Evolutionary conservation across 345 rosid genomes (phyloP).

Genomic region (Eucalyptus leucophloia): DNA sequence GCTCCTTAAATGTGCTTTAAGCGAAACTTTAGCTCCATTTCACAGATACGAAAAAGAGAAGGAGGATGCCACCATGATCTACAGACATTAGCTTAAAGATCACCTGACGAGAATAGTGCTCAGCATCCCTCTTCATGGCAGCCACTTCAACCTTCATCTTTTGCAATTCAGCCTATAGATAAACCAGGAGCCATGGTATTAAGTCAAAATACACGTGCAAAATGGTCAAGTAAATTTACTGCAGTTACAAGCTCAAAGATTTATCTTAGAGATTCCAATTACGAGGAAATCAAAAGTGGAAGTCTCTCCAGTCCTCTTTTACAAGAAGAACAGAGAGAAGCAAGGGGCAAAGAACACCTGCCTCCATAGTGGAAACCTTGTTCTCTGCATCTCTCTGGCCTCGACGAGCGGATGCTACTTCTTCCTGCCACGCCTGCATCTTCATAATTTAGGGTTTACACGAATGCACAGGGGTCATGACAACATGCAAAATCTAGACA

Average conservation of each 20-base stretch:
- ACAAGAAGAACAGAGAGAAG: neutral
- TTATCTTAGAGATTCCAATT: neutral
- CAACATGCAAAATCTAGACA: neutral
- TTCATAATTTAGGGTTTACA: neutral
- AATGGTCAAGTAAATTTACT: neutral
- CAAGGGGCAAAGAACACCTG: slow-evolving; percentile 11
- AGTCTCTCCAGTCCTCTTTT: neutral
- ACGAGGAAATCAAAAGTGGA: neutral
- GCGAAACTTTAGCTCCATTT: neutral
- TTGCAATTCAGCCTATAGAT: slow-evolving; percentile 77
- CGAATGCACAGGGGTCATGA: neutral
- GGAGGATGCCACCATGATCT: neutral
- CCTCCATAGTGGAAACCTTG: slow-evolving; percentile 88
- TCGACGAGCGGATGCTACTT: slow-evolving; percentile 88
- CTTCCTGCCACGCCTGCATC: slow-evolving; percentile 98
- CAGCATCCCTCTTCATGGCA: slow-evolving; percentile 99
- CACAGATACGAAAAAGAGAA: neutral
- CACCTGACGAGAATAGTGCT: slow-evolving; percentile 98
- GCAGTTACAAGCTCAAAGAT: neutral
- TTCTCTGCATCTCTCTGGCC: slow-evolving; percentile 96
- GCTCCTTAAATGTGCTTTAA: neutral
- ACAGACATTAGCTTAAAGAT: neutral
- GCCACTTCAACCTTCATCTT: slow-evolving; percentile 98
- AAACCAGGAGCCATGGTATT: neutral
- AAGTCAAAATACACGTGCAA: neutral